Conservation (phyloP, 164 flowering plant genomes). For the Magnolia kwangsiensis region DNA sequence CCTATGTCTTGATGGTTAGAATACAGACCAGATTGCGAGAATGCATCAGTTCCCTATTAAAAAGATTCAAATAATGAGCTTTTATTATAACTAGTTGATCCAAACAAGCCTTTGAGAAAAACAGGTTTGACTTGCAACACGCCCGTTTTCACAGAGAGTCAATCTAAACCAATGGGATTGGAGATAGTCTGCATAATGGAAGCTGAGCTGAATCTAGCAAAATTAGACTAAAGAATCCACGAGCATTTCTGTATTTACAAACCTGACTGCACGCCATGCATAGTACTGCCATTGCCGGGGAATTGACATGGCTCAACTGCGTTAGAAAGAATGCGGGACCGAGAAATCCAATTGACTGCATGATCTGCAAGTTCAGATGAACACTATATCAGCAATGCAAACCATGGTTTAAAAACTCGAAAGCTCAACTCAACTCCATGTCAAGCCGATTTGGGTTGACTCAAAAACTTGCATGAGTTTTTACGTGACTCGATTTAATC, state of each 20-base stretch:
- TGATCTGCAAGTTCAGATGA: constrained; percentile 48
- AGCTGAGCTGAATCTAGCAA: too few relatives aligned
- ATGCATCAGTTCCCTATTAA: constrained; percentile 93
- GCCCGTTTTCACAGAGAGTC: too few relatives aligned
- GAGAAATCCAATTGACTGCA: constrained; percentile 94
- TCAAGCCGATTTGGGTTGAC: too few relatives aligned
- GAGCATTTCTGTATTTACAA: constrained; percentile 2
- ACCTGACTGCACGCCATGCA: constrained; percentile 99
- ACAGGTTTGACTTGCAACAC: not conserved
- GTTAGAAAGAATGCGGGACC: constrained; percentile 97
- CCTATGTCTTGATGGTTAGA: constrained; percentile 99
- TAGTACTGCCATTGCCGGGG: constrained; percentile 93
- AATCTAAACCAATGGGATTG: not conserved
- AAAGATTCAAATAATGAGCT: not conserved
- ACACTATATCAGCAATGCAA: constrained; percentile 3
- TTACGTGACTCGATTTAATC: too few relatives aligned
- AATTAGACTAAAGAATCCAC: not conserved
- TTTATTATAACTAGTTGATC: not conserved
- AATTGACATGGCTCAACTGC: constrained; percentile 85
- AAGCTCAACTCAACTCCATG: too few relatives aligned
- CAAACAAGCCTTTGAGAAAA: not conserved
- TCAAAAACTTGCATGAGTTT: too few relatives aligned
- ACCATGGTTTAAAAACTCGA: not conserved
- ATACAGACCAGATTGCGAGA: constrained; percentile 93
- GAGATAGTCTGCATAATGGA: not conserved